phyloP scores from a whole-genome alignment of 768 basidiomycete species.

The Boletus barrowsii region DNA sequence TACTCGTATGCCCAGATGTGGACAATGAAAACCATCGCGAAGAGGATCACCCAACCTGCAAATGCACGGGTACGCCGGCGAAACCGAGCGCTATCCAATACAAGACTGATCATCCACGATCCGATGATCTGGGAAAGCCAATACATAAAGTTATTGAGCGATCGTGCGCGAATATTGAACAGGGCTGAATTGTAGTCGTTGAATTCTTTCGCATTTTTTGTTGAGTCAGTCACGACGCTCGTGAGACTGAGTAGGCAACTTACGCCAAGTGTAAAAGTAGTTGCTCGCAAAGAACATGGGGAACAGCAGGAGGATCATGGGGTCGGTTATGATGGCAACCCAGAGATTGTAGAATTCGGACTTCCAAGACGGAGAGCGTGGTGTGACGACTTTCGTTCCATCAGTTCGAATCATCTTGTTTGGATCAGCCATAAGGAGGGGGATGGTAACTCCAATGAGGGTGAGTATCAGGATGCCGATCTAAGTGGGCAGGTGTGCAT shows the following conservation, averaged over 20 bases:
- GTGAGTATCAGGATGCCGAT: conserved; percentile 62
- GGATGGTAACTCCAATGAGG: conserved; percentile 59
- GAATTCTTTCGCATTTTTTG: conserved; percentile 40
- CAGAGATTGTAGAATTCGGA: conserved; percentile 69
- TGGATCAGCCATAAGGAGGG: conserved; percentile 68
- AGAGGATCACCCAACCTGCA: conserved; percentile 57
- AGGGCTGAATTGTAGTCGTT: conserved; percentile 73
- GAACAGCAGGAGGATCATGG: conserved; percentile 68
- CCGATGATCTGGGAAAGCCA: conserved; percentile 77
- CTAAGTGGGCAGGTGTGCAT: not conserved
- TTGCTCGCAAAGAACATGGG: conserved; percentile 82
- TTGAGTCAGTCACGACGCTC: too few species aligned
- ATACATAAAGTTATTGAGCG: conserved; percentile 76
- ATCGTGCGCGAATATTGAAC: conserved; percentile 73
- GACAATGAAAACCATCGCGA: conserved; percentile 60
- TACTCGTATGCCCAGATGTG: conserved; percentile 77
- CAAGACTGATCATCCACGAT: conserved; percentile 60
- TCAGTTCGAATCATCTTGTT: conserved; percentile 70
- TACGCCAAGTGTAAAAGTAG: conserved; percentile 84
- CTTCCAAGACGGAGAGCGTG: conserved; percentile 71
- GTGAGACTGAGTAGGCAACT: not conserved
- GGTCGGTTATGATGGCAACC: conserved; percentile 62
- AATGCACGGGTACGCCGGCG: conserved; percentile 66
- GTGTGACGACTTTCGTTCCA: conserved; percentile 60
- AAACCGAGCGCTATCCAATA: conserved; percentile 56